These are phyloP conservation scores for Camelina sativa DNA, from an alignment of 345 rosid genomes.

Conservation along the genomic window DNA sequence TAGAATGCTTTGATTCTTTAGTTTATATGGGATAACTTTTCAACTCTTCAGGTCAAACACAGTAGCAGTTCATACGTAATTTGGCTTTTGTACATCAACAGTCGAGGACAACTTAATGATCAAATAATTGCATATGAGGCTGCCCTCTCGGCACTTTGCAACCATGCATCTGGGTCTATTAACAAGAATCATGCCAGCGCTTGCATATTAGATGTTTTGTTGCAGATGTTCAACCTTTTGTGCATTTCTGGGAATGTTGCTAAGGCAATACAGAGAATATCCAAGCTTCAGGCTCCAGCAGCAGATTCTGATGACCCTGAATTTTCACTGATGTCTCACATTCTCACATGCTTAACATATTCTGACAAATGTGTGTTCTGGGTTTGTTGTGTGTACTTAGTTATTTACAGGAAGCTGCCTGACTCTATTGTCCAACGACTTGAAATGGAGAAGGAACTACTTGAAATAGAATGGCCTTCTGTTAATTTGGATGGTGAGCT, in stretches of 20 bases:
- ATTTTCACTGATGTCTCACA: conserved; percentile 70
- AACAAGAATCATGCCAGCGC: conserved; percentile 60
- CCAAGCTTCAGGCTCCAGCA: conserved; percentile 48
- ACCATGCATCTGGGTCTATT: conserved; percentile 49
- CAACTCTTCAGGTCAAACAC: conserved; percentile 70
- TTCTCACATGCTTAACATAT: conserved; percentile 78
- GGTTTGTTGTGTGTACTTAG: conserved; percentile 98
- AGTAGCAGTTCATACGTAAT: conserved; percentile 73
- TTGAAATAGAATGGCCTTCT: conserved; percentile 75
- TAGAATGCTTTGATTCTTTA: conserved; percentile 21
- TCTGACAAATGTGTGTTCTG: conserved; percentile 97
- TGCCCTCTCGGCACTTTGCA: conserved; percentile 70
- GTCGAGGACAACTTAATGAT: conserved; percentile 67
- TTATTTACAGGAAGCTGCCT: conserved; percentile 97
- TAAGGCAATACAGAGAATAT: conserved; percentile 64
- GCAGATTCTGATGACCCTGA: conserved; percentile 65
- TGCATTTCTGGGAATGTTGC: conserved; percentile 76
- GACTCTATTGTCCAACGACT: conserved; percentile 65
- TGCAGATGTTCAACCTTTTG: conserved; percentile 88
- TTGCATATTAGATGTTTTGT: conserved; percentile 82
- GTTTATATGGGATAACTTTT: conserved; percentile 49
- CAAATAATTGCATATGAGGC: conserved; percentile 71
- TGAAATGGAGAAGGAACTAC: conserved; percentile 80
- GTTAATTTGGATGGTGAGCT: conserved; percentile 55
- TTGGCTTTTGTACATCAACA: conserved; percentile 93